phyloP scores from a whole-genome alignment of 805 yeast genomes.

The Yamadazyma nakazawae region DNA sequence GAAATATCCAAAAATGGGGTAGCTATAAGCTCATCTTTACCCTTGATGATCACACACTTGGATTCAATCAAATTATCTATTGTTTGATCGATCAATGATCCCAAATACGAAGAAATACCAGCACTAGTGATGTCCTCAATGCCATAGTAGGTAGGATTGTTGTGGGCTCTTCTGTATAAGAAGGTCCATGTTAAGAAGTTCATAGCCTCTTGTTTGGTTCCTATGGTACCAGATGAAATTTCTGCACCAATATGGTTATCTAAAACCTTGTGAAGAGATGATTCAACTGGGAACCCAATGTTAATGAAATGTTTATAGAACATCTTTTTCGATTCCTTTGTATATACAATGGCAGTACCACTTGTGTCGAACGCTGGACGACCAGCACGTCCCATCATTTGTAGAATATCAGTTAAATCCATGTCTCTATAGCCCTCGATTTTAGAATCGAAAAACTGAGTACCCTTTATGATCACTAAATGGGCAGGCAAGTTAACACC shows the following conservation, averaged over 20 bases:
- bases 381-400: slow-evolving; percentile 86
- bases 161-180: slow-evolving; percentile 67
- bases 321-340: slow-evolving; percentile 69
- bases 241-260: slow-evolving; percentile 83
- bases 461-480: slow-evolving; percentile 74
- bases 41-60: slow-evolving; percentile 55
- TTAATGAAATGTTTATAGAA: slow-evolving; percentile 77
- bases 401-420: slow-evolving; percentile 79
- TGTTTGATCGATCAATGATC: slow-evolving; percentile 64
- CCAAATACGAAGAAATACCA: slow-evolving; percentile 58
- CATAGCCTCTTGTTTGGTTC: slow-evolving; percentile 63
- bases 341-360: slow-evolving; percentile 73
- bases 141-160: slow-evolving; percentile 75
- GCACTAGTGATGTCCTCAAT: slow-evolving; percentile 56
- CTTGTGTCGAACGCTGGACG: slow-evolving; percentile 78
- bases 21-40: slow-evolving; percentile 51
- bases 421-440: slow-evolving; percentile 72
- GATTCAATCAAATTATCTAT: slow-evolving; percentile 68
- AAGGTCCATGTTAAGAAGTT: slow-evolving; percentile 78
- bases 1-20: slow-evolving; percentile 84
- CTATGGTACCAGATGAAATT: slow-evolving; percentile 66
- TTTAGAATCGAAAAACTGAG: slow-evolving; percentile 60
- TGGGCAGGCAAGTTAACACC: slow-evolving; percentile 84
- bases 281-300: slow-evolving; percentile 80
- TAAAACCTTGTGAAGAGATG: slow-evolving; percentile 71